Conservation (phyloP, 305 asterid genomes). For the Galium porrigens region DNA sequence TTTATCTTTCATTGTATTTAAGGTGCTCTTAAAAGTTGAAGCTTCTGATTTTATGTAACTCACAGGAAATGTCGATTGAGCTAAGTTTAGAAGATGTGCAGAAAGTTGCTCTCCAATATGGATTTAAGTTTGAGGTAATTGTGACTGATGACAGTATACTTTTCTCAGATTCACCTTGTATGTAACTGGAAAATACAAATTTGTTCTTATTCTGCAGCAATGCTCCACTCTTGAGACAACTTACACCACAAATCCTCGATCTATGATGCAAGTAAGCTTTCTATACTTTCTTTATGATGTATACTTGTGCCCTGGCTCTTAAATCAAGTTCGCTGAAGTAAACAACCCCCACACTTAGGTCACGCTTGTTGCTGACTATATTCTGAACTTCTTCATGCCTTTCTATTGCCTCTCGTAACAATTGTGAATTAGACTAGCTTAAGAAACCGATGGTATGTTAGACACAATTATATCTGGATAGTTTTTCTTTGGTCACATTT, state of each 20-base stretch:
- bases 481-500: background rate
- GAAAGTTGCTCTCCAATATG: conserved; percentile 59
- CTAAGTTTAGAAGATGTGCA: conserved; percentile 91
- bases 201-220: conserved; percentile 31
- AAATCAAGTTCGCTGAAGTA: background rate
- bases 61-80: conserved; percentile 89
- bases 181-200: background rate
- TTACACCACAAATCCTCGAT: conserved; percentile 63
- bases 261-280: conserved; percentile 83
- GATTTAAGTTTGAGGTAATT: conserved; percentile 67
- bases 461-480: background rate
- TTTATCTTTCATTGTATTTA: background rate
- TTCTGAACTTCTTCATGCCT: background rate
- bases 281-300: background rate
- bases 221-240: conserved; percentile 74
- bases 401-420: background rate
- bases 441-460: background rate
- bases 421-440: background rate
- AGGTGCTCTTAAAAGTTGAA: conserved; percentile 3
- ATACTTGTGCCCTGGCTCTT: background rate
- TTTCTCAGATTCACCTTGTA: background rate
- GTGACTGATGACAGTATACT: background rate
- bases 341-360: background rate
- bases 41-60: conserved; percentile 10
- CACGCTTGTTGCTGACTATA: background rate